These are phyloP conservation scores for Alnus rubra DNA, from an alignment of 306 rosid genomes.

Conservation along the genomic window DNA sequence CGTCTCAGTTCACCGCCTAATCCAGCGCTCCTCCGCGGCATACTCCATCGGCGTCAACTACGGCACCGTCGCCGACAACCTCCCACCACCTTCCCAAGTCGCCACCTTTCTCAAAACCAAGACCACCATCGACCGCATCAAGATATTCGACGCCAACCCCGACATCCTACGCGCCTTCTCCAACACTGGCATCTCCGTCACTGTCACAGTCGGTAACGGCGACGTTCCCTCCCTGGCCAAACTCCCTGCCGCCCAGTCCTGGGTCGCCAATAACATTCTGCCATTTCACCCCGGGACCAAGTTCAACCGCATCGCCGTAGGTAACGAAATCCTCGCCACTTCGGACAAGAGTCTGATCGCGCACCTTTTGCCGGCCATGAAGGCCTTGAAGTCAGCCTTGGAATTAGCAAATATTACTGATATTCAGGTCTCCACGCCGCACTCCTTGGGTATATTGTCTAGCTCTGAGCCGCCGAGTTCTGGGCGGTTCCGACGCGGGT, in stretches of 20 bases:
- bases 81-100: constrained; percentile 62
- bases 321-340: constrained; percentile 85
- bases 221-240: constrained; percentile 65
- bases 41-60: constrained; percentile 80
- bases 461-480: constrained; percentile 71
- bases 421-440: constrained; percentile 62
- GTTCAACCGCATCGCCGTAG: constrained; percentile 68
- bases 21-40: constrained; percentile 12
- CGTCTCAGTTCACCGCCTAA: constrained; percentile 17
- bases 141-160: constrained; percentile 72
- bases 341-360: constrained; percentile 73
- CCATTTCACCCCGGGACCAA: constrained; percentile 59
- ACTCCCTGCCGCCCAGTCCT: constrained; percentile 58
- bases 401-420: constrained; percentile 45
- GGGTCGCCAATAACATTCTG: constrained; percentile 59
- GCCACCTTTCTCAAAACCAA: constrained; percentile 71
- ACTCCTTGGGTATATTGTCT: constrained; percentile 75
- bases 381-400: constrained; percentile 54
- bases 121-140: constrained; percentile 68
- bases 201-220: constrained; percentile 58
- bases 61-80: constrained; percentile 82
- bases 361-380: constrained; percentile 71
- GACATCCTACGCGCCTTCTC: constrained; percentile 67
- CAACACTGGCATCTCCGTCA: constrained; percentile 57
- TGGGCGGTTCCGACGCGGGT: constrained; percentile 65